Conservation (phyloP, 768 basidiomycete species). For the Zangia roseola region DNA sequence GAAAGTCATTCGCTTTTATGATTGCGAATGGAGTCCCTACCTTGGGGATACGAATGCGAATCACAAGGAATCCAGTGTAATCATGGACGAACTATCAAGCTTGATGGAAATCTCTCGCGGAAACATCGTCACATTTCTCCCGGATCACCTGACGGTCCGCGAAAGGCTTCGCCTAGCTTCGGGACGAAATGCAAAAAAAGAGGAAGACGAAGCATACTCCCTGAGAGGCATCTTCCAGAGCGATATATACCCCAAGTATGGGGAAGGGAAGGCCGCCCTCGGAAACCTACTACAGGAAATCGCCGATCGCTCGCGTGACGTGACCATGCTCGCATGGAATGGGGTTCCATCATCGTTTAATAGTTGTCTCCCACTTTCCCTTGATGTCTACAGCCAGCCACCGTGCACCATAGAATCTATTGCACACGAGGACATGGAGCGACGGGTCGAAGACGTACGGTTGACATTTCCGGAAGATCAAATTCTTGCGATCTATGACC, state of each 20-base stretch:
- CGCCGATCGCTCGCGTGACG: background rate
- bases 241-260: background rate
- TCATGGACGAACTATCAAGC: constrained; percentile 2
- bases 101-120: background rate
- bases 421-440: background rate
- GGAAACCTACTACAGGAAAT: background rate
- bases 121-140: background rate
- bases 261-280: background rate
- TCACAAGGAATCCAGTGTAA: background rate
- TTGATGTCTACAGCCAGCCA: background rate
- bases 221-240: constrained; percentile 2
- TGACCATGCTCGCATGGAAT: background rate
- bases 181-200: background rate
- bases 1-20: constrained; percentile 5
- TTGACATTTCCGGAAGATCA: background rate
- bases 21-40: constrained; percentile 5
- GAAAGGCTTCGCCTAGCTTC: constrained; percentile 2
- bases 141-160: background rate
- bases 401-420: background rate
- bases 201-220: background rate
- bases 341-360: background rate
- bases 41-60: background rate
- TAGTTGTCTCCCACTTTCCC: background rate
- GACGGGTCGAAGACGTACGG: background rate
- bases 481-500: background rate